Percentiles rank a stretch among this genome's conserved stretches.
These are phyloP conservation scores for Colletotrichum sp. DNA, from an alignment of 2,329 filamentous ascomycete species.

Conservation along the genomic window DNA sequence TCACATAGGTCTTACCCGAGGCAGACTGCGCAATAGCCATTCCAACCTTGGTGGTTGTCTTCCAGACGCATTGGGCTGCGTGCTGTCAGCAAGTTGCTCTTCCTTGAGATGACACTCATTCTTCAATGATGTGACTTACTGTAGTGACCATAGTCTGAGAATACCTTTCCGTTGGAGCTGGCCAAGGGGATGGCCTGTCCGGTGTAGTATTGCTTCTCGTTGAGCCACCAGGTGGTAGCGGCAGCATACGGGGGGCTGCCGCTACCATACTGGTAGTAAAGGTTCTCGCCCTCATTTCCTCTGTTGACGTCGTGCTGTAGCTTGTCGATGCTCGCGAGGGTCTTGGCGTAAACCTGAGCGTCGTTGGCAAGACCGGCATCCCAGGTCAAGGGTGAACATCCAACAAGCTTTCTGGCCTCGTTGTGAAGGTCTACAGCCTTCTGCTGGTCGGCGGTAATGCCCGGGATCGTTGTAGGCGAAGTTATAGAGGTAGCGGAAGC, in stretches of 20 bases:
- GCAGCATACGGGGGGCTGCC: neutral
- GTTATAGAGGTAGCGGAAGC: neutral
- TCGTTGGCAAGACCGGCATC: neutral
- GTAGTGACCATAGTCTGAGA: constrained; percentile 27
- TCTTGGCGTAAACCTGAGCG: neutral
- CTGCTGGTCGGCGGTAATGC: neutral
- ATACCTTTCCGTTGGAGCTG: neutral
- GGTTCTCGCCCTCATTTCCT: neutral
- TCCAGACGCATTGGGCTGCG: constrained; percentile 32
- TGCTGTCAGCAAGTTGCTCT: neutral
- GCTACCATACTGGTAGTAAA: neutral
- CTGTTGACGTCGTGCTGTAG: neutral
- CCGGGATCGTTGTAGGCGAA: neutral
- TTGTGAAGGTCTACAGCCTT: constrained; percentile 1
- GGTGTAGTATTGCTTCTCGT: neutral
- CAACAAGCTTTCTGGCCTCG: neutral
- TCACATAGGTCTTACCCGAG: constrained; percentile 31
- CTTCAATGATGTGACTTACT: constrained; percentile 9
- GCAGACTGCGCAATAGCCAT: constrained; percentile 29
- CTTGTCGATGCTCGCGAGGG: neutral
- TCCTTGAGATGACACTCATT: rapidly evolving
- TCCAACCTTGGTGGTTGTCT: constrained; percentile 29
- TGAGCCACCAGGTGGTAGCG: neutral
- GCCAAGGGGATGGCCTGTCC: neutral
- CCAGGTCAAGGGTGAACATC: neutral